Evolutionary conservation across 768 basidiomycete genomes (phyloP), one percentile per base, ranked within the genome.

Genomic region (Boletus subparvulus): DNA sequence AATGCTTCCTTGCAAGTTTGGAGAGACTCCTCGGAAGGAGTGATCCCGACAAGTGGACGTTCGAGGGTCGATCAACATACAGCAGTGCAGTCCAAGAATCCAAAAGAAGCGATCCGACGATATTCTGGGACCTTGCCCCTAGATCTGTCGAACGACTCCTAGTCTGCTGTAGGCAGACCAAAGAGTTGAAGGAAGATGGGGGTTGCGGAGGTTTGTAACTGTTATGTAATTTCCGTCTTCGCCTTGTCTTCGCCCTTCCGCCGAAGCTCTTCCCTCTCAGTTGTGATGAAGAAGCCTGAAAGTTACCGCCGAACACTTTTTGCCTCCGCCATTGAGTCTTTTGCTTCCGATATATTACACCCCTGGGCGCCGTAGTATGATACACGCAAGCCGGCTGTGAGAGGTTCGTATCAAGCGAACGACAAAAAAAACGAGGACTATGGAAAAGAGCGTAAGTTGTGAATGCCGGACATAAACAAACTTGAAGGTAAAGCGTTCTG

Each of bases 371-470:
- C 17, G 48, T 33, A 40, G 17, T 46, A 51, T 45, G 24, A 45
- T 58, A 54, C 30, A 53, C 45, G 45, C 57, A 55, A 40, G 19
- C 42, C 14, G 16, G 43, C 45, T 19, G 30, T 33, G 43, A 45
- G 32, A 45, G 7, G 16, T 33, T 39, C 47, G 28, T 58, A 52
- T 26, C 51, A 50, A 66, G 66, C 35, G 67, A 69, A 59, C 59
- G 67, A 43, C 54, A n/a, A 28, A 51, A 45, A 54, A 50, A 55
- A 58, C 33, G 50, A 49, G 30, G 42, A 56, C 49, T 52, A 47
- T 17, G 44, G 43, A 62, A 67, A 67, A 47, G 67, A 68, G 48
- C 65, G 67, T 61, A 56, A 46, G 54, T 54, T 21, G 55, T 28
- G 11, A 41, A 55, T 50, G 45, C 37, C 14, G 42, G 50, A 13